A percentile compares a stretch with the other conserved stretches of the same genome.
phyloP scores from a whole-genome alignment of 2,329 filamentous ascomycete species.

The Claviceps pusilla region DNA sequence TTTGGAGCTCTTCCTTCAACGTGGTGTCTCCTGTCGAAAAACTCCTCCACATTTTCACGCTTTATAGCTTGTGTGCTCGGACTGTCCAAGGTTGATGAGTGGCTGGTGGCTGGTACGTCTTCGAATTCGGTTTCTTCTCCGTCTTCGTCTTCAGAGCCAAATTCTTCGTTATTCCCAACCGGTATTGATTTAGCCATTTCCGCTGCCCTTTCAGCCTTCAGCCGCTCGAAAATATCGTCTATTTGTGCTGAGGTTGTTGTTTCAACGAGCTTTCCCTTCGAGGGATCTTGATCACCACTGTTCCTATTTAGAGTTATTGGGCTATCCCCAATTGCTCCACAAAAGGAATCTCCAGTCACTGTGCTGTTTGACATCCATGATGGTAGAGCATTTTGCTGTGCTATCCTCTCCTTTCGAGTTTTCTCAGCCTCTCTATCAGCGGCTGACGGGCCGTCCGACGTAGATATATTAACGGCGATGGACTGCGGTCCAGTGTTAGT shows the following conservation, averaged over 20 bases:
- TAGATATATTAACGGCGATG: constrained; percentile 55
- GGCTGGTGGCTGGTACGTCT: constrained; percentile 29
- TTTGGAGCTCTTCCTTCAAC: constrained; percentile 1
- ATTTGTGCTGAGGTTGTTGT: constrained; percentile 42
- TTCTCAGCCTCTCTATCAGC: constrained; percentile 51
- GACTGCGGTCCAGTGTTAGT: constrained; percentile 51
- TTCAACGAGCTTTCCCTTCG: constrained; percentile 23
- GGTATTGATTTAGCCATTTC: constrained; percentile 21
- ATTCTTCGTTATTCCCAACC: constrained; percentile 20
- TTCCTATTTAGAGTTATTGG: constrained; percentile 21
- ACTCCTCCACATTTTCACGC: constrained; percentile 17
- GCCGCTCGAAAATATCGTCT: constrained; percentile 51
- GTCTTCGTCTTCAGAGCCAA: constrained; percentile 23
- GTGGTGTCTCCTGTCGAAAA: constrained; percentile 4
- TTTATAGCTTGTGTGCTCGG: constrained; percentile 20
- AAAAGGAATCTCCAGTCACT: constrained; percentile 48
- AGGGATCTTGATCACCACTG: constrained; percentile 28
- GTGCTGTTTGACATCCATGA: constrained; percentile 59
- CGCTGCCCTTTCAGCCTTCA: constrained; percentile 45
- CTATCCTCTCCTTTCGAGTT: constrained; percentile 49
- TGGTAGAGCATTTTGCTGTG: constrained; percentile 54
- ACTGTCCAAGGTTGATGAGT: constrained; percentile 17
- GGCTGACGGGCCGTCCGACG: constrained; percentile 48
- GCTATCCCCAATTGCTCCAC: constrained; percentile 14
- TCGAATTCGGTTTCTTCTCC: constrained; percentile 32